Evolutionary conservation across 148 eudicot genomes (phyloP).

Genomic region (Vaccinium darrowii): DNA sequence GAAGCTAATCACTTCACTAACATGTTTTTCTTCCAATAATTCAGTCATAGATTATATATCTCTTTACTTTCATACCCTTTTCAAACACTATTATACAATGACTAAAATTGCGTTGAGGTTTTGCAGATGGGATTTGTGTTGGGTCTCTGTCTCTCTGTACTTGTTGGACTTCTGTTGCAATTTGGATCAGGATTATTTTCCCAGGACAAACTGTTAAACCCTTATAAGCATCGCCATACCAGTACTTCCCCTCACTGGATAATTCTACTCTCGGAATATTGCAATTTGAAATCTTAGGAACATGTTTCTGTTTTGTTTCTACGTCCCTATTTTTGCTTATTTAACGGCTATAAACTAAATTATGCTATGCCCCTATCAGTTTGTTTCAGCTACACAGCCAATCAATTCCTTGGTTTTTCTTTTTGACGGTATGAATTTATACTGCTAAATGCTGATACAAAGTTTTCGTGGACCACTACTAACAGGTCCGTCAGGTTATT

Average conservation of each 20-base stretch:
- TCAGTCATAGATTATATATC: background rate
- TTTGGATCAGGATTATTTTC: slow-evolving; percentile 75
- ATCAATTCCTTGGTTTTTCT: slow-evolving; percentile 74
- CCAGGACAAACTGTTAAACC: slow-evolving; percentile 56
- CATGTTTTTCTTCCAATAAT: background rate
- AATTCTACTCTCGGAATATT: too few relatives aligned
- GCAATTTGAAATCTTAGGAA: too few relatives aligned
- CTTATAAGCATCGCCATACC: slow-evolving; percentile 74
- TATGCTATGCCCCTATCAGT: slow-evolving; percentile 25
- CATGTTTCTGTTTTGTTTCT: background rate
- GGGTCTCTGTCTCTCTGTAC: slow-evolving; percentile 62
- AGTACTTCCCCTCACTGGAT: slow-evolving; percentile 32
- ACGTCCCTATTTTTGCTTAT: background rate
- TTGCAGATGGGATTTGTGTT: slow-evolving; percentile 88
- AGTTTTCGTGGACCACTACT: too few relatives aligned
- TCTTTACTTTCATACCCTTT: background rate
- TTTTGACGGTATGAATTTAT: slow-evolving; percentile 70
- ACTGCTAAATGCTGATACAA: too few relatives aligned
- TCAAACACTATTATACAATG: background rate
- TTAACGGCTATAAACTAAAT: background rate
- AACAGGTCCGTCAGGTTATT: too few relatives aligned
- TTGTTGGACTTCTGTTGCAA: slow-evolving; percentile 77
- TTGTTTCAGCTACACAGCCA: slow-evolving; percentile 78
- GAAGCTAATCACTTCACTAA: background rate
- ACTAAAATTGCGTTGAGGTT: background rate